Base-by-base conservation (phyloP, 192 early-diverging fungal genomes). In the Entrophospora sp. region DNA sequence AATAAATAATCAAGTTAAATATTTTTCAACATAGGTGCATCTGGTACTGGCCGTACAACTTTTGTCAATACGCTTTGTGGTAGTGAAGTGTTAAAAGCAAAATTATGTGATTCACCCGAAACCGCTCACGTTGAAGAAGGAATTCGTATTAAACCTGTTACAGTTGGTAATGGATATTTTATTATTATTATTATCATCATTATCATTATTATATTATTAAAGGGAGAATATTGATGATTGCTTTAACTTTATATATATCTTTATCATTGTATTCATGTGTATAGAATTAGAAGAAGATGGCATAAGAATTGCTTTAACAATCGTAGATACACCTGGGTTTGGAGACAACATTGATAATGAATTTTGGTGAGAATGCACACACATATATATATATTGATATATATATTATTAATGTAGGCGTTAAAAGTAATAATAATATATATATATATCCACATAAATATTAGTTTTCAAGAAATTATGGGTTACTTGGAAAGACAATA, bases 21-120 rank as follows among this genome's bases (percentile, higher is more conserved):
- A n/a, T n/a, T n/a, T n/a, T n/a, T n/a, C n/a, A n/a, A n/a, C n/a
- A n/a, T 64, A 90, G 91, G 92, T 63, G 86, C 89, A 43, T 91
- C 94, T 20, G 96, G 96, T 37, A 83, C 95, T 25, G 96, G 96
- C 22, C 93, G 95, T 67, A 92, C 94, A 46, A 99, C 96, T 31
- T 97, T 99, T 81, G 85, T 97, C 55, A 99, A 99, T 83, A 95
- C 96, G 7, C 82, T 99, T 36, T 99, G 95, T 78, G 91, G 92
- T 76, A 79, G 82, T 48, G 69, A 68, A 64, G 86, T 89, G 24
- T 79, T 93, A 18, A 75, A 82, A 9, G 76, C 90, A 38, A 79
- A 77, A 30, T 85, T 87, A 30, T 61, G 60, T 25, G 80, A 81
- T 44, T 79, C 77, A 60, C 82, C 88, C 44, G 86, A 90, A 58